These are phyloP conservation scores for Parastagonospora nodorum DNA, from an alignment of 2,329 filamentous ascomycete species.

Conservation along the genomic window DNA sequence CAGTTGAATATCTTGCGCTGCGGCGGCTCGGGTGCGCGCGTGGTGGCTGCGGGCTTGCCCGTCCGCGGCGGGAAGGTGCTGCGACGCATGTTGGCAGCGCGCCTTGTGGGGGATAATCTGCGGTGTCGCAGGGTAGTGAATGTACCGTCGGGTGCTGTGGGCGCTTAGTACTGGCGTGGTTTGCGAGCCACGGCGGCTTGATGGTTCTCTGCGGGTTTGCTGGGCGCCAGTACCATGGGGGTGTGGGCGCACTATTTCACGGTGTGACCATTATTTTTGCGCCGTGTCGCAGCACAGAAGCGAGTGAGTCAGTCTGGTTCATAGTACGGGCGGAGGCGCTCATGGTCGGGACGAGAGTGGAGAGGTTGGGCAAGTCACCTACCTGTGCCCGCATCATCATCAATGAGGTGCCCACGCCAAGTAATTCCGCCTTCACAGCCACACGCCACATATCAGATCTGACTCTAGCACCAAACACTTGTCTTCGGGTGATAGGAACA, in stretches of 20 bases:
- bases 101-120: conserved; percentile 10
- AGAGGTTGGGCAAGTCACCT: conserved; percentile 21
- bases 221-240: conserved; percentile 30
- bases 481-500: too few relatives aligned
- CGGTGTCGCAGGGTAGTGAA: conserved; percentile 6
- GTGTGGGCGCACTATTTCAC: conserved; percentile 24
- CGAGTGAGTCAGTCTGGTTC: conserved; percentile 23
- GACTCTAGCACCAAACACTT: too few relatives aligned
- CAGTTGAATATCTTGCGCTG: conserved; percentile 58
- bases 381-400: conserved; percentile 13
- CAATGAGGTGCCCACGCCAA: conserved; percentile 21
- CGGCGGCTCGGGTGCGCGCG: conserved; percentile 36
- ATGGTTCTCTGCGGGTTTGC: conserved; percentile 22
- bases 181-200: conserved; percentile 15
- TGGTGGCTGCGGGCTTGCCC: conserved; percentile 27
- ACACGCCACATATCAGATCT: conserved; percentile 5
- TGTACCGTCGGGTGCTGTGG: conserved; percentile 4
- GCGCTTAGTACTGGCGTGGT: neutral
- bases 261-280: conserved; percentile 31
- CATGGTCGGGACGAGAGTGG: conserved; percentile 12
- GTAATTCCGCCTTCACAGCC: conserved; percentile 18
- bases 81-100: conserved; percentile 34
- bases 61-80: conserved; percentile 37
- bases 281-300: conserved; percentile 28
- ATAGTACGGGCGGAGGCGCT: conserved; percentile 23